Percentiles rank a stretch among this genome's conserved stretches.
Conservation (phyloP, 2,329 filamentous ascomycete species). For the Nemania sp. region DNA sequence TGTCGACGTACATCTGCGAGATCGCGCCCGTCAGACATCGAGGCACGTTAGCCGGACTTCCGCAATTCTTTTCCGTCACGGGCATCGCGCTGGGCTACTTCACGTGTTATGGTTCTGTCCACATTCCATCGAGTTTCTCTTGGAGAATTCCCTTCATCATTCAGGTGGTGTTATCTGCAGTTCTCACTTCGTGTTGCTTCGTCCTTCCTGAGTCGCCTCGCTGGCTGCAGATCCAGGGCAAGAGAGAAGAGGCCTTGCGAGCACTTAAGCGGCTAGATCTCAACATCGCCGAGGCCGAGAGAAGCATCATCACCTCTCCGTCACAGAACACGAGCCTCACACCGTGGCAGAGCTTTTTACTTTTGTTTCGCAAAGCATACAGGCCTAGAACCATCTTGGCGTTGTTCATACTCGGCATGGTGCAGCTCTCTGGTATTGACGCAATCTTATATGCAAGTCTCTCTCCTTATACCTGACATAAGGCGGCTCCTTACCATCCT, state of each 20-base stretch:
- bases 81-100: constrained; percentile 63
- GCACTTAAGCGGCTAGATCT: constrained; percentile 50
- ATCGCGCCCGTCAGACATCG: constrained; percentile 58
- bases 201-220: constrained; percentile 60
- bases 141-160: constrained; percentile 63
- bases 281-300: constrained; percentile 51
- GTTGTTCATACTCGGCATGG: constrained; percentile 54
- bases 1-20: constrained; percentile 64
- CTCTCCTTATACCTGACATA: background rate
- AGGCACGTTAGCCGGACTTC: constrained; percentile 55
- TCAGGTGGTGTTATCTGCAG: constrained; percentile 47
- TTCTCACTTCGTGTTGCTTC: constrained; percentile 46
- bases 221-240: constrained; percentile 58
- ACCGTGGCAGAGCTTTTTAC: constrained; percentile 39
- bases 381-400: constrained; percentile 53
- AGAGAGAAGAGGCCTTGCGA: constrained; percentile 49
- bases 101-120: constrained; percentile 59
- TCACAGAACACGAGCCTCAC: constrained; percentile 40
- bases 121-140: constrained; percentile 51
- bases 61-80: constrained; percentile 56
- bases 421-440: constrained; percentile 66
- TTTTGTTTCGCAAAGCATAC: constrained; percentile 48
- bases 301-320: constrained; percentile 46
- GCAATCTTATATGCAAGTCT: constrained; percentile 60
- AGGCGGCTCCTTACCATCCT: background rate